Evolutionary conservation across 2,329 filamentous ascomycete genomes (phyloP).

Genomic region (Trichophyton equinum): DNA sequence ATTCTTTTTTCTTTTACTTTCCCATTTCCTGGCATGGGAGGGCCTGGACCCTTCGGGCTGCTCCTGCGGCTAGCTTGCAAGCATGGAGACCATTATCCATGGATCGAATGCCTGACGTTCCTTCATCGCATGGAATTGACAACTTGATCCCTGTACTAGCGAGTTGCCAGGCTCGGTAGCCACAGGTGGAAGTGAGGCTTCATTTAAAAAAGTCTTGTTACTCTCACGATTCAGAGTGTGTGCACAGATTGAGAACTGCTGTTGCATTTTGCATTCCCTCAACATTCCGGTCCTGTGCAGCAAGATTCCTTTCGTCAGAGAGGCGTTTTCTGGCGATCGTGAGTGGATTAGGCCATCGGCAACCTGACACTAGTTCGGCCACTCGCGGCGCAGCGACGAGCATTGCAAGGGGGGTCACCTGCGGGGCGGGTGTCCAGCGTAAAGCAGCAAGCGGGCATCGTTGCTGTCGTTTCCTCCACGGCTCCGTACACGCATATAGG

Average conservation of each 20-base stretch:
- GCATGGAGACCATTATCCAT: neutral
- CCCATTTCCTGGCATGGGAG: neutral
- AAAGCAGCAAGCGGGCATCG: slow-evolving; percentile 1
- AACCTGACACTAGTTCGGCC: slow-evolving; percentile 3
- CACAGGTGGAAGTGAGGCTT: neutral
- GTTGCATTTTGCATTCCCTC: neutral
- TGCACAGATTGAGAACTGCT: neutral
- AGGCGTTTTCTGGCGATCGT: slow-evolving; percentile 1
- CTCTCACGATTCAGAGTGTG: neutral
- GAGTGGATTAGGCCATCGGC: neutral
- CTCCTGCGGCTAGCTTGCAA: slow-evolving; percentile 3
- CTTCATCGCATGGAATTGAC: neutral
- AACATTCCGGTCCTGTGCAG: neutral
- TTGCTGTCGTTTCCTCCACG: neutral
- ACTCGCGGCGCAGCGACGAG: slow-evolving; percentile 1
- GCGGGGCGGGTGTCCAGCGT: neutral
- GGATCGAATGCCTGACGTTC: neutral
- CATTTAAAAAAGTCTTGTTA: neutral
- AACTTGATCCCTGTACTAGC: neutral
- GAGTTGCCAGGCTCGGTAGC: neutral
- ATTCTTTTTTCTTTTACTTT: neutral
- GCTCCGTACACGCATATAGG: neutral
- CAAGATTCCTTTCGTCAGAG: slow-evolving; percentile 1
- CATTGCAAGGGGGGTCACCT: slow-evolving; percentile 4
- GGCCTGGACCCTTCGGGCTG: neutral